A percentile compares a stretch with the other conserved stretches of the same genome.
Evolutionary conservation across 2,329 filamentous ascomycete genomes (phyloP).

Genomic region (Pseudocercospora fijiensis): DNA sequence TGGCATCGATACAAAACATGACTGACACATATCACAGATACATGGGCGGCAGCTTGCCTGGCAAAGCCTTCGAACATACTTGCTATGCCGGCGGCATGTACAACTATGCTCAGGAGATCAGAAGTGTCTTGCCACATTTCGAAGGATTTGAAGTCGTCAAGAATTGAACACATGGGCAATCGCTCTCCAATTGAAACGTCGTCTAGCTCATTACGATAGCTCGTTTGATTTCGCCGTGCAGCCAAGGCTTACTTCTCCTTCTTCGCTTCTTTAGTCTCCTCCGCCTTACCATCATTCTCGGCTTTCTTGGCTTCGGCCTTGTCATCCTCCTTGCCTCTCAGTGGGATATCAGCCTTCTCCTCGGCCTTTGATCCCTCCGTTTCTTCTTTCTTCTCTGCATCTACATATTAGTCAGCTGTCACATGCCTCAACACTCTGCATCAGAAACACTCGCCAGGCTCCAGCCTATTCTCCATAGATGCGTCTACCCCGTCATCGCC

Average conservation of each 20-base stretch:
- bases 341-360: background rate
- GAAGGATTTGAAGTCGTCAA: slow-evolving; percentile 32
- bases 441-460: background rate
- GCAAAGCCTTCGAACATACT: slow-evolving; percentile 34
- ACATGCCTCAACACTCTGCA: background rate
- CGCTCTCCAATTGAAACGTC: background rate
- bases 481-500: background rate
- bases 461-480: background rate
- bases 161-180: background rate
- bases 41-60: slow-evolving; percentile 25
- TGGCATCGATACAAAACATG: background rate
- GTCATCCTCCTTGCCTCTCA: background rate
- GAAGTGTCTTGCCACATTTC: slow-evolving; percentile 27
- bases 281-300: background rate
- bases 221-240: background rate
- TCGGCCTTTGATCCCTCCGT: background rate
- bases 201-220: background rate
- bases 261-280: background rate
- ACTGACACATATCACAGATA: slow-evolving; percentile 13
- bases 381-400: background rate
- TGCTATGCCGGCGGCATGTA: slow-evolving; percentile 35
- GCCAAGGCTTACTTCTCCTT: background rate
- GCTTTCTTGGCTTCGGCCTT: background rate
- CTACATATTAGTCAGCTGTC: background rate
- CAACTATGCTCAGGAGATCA: slow-evolving; percentile 33